Conservation (phyloP, 2,329 filamentous ascomycete species). For the Akanthomyces lecanii region DNA sequence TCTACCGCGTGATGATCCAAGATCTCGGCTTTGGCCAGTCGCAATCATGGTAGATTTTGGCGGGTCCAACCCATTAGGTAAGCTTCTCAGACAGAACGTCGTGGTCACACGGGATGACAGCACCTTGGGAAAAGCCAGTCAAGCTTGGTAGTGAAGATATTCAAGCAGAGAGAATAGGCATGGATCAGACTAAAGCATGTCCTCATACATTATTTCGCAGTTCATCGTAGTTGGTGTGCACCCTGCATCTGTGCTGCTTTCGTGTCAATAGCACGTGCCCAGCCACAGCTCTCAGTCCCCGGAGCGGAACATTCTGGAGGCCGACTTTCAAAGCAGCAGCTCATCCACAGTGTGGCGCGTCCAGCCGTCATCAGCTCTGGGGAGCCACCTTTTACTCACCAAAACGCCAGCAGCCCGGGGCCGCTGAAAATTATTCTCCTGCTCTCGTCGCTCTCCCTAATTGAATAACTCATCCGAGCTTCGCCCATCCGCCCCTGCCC, state of each 20-base stretch:
- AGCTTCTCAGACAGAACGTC: background rate
- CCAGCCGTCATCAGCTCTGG: conserved; percentile 12
- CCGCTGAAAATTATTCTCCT: conserved; percentile 25
- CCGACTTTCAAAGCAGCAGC: background rate
- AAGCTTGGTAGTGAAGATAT: background rate
- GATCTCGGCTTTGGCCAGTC: conserved; percentile 9
- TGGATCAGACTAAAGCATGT: too few species aligned
- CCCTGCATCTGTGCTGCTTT: background rate
- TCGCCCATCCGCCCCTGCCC: conserved; percentile 14
- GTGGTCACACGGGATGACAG: background rate
- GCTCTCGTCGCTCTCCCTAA: conserved; percentile 19
- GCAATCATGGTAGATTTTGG: background rate
- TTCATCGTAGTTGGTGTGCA: too few species aligned
- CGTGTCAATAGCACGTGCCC: background rate
- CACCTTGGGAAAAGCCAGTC: background rate
- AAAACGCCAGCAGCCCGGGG: conserved; percentile 11
- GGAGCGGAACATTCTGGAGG: conserved; percentile 11
- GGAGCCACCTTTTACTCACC: conserved; percentile 4
- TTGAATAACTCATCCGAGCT: conserved; percentile 18
- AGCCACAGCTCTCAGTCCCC: conserved; percentile 3
- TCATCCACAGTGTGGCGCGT: conserved; percentile 9
- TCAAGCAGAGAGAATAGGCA: too few species aligned
- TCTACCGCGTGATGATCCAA: background rate
- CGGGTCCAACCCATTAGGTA: conserved; percentile 3
- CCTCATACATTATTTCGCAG: too few species aligned